These are phyloP conservation scores for Lyophyllum semitale DNA, from an alignment of 768 basidiomycete species.

Conservation along the genomic window DNA sequence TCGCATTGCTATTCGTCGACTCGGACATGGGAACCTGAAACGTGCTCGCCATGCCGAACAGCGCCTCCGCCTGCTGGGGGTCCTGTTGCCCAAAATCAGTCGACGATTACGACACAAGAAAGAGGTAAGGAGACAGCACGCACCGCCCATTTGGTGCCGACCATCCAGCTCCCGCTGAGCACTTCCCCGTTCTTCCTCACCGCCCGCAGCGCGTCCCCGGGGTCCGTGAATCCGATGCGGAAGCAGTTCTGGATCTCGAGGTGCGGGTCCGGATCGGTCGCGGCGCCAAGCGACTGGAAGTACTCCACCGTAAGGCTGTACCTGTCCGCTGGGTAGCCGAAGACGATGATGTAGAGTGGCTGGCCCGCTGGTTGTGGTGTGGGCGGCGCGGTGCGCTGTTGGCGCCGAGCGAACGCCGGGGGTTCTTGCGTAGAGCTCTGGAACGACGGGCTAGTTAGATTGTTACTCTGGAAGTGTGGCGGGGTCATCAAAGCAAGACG, in stretches of 20 bases:
- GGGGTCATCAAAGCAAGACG: too few relatives aligned
- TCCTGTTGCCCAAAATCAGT: conserved; percentile 37
- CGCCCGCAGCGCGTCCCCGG: conserved; percentile 76
- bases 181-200: conserved; percentile 84
- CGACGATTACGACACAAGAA: neutral
- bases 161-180: conserved; percentile 74
- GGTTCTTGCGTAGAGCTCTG: conserved; percentile 42
- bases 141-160: conserved; percentile 87
- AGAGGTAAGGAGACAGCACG: conserved; percentile 30
- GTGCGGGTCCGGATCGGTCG: conserved; percentile 69
- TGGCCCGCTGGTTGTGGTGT: conserved; percentile 32
- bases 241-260: conserved; percentile 80
- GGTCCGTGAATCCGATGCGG: conserved; percentile 70
- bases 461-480: too few relatives aligned
- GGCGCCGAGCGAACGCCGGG: conserved; percentile 40
- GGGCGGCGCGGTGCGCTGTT: conserved; percentile 27
- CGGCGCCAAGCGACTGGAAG: conserved; percentile 71
- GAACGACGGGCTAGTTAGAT: neutral
- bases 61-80: conserved; percentile 53
- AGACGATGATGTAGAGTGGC: conserved; percentile 71
- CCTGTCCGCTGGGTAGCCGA: conserved; percentile 86
- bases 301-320: conserved; percentile 73
- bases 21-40: conserved; percentile 19
- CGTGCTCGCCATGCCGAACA: conserved; percentile 44
- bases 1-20: conserved; percentile 34